A percentile compares a stretch with the other conserved stretches of the same genome.
Conservation (phyloP, 805 yeast species). For the Osmozyma mogii region DNA sequence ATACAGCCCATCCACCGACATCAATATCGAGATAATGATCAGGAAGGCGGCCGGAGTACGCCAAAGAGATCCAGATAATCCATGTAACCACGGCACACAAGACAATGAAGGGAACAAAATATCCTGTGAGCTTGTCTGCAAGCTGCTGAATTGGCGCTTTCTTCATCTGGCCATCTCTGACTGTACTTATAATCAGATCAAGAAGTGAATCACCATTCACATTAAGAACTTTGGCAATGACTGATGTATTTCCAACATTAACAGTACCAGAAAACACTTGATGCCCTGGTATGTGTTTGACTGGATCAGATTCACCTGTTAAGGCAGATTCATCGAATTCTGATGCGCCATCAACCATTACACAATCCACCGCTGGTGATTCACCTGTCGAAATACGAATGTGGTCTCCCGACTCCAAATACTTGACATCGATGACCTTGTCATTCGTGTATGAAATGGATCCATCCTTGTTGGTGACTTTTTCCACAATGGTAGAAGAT, state of each 20-base stretch:
- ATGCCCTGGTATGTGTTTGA: conserved; percentile 50
- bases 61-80: conserved; percentile 60
- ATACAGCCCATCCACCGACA: conserved; percentile 67
- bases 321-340: conserved; percentile 56
- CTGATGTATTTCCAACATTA: conserved; percentile 48
- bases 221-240: conserved; percentile 49
- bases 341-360: conserved; percentile 38
- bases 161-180: conserved; percentile 63
- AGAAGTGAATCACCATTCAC: conserved; percentile 58
- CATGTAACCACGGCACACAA: conserved; percentile 55
- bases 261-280: conserved; percentile 68
- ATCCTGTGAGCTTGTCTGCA: conserved; percentile 62
- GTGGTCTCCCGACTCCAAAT: conserved; percentile 45
- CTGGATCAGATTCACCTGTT: conserved; percentile 58
- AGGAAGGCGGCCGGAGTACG: conserved; percentile 48
- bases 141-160: conserved; percentile 67
- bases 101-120: conserved; percentile 66
- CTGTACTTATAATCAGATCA: conserved; percentile 63
- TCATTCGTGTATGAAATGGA: conserved; percentile 18
- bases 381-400: conserved; percentile 46
- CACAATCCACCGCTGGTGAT: conserved; percentile 54
- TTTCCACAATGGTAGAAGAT: conserved; percentile 34
- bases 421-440: conserved; percentile 29
- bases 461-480: conserved; percentile 16
- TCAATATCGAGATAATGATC: conserved; percentile 49